A percentile compares a stretch with the other conserved stretches of the same genome.
Conservation (phyloP, 768 basidiomycete genomes). For the Boletus sensibilis region DNA sequence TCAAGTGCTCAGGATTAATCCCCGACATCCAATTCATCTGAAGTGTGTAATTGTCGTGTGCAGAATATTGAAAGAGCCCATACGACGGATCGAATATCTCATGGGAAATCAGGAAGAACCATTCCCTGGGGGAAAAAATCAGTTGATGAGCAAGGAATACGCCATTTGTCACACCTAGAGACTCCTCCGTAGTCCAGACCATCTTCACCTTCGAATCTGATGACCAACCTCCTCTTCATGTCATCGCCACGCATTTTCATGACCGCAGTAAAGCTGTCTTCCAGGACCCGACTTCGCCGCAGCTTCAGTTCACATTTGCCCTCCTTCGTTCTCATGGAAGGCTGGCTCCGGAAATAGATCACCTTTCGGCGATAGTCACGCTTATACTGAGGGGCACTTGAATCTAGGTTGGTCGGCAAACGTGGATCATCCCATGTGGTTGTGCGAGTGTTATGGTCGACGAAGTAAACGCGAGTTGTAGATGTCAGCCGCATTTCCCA, state of each 20-base stretch:
- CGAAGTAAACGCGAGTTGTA: constrained; percentile 84
- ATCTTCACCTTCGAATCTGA: constrained; percentile 78
- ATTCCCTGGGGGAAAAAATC: constrained; percentile 51
- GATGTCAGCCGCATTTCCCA: constrained; percentile 95
- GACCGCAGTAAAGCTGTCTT: constrained; percentile 82
- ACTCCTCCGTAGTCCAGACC: constrained; percentile 79
- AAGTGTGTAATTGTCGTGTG: constrained; percentile 77
- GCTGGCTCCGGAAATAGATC: constrained; percentile 89
- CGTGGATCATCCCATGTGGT: constrained; percentile 95
- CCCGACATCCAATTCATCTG: constrained; percentile 77
- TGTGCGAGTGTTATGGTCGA: constrained; percentile 87
- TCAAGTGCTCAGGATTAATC: constrained; percentile 74
- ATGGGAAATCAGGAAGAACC: constrained; percentile 84
- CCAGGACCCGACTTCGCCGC: constrained; percentile 74
- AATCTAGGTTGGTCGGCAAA: constrained; percentile 76
- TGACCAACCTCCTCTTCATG: constrained; percentile 66
- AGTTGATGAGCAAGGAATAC: neutral
- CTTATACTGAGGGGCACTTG: constrained; percentile 93
- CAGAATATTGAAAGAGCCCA: constrained; percentile 79
- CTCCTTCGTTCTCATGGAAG: constrained; percentile 70
- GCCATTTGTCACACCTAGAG: constrained; percentile 49
- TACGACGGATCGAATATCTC: constrained; percentile 83
- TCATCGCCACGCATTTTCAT: constrained; percentile 78
- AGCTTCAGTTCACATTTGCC: constrained; percentile 90
- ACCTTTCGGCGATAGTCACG: constrained; percentile 90